These are phyloP conservation scores for Chytriomyces sp. DNA, from an alignment of 192 early-diverging fungal species.

Conservation along the genomic window DNA sequence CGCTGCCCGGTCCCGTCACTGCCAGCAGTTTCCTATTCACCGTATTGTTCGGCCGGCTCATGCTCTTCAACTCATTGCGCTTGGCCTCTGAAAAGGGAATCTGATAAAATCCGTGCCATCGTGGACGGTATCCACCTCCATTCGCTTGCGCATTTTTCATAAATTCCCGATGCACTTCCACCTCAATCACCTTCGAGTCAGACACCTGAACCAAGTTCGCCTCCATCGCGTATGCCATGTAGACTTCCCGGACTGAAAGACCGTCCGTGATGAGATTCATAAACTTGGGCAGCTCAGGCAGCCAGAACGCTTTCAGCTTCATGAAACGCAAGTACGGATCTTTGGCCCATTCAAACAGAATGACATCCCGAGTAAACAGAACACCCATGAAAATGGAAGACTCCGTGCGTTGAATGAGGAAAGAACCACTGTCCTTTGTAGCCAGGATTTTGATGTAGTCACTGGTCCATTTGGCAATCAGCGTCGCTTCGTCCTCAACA, in stretches of 20 bases:
- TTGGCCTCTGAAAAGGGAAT: constrained; percentile 63
- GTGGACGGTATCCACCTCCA: constrained; percentile 22
- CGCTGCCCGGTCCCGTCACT: constrained; percentile 40
- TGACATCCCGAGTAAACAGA: constrained; percentile 56
- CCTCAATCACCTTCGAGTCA: constrained; percentile 56
- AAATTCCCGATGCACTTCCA: constrained; percentile 61
- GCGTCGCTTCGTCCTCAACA: constrained; percentile 50
- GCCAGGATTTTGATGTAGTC: constrained; percentile 68
- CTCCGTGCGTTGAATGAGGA: constrained; percentile 62
- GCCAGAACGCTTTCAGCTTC: constrained; percentile 71
- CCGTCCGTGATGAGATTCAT: constrained; percentile 65
- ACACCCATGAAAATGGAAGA: constrained; percentile 59
- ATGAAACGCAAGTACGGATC: constrained; percentile 70
- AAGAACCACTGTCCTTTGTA: constrained; percentile 58
- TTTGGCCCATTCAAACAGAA: constrained; percentile 69
- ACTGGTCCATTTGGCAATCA: constrained; percentile 53
- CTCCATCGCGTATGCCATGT: constrained; percentile 59
- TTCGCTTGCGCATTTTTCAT: constrained; percentile 27
- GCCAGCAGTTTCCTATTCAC: constrained; percentile 65
- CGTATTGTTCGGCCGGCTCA: constrained; percentile 45
- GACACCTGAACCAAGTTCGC: constrained; percentile 60
- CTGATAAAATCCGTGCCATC: constrained; percentile 65
- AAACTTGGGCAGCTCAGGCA: constrained; percentile 65
- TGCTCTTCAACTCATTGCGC: constrained; percentile 42
- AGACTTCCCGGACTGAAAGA: constrained; percentile 58